Evolutionary conservation across 2,329 filamentous ascomycete species (phyloP), one percentile per base, ranked within the genome.

Genomic region (Botrytis tulipae): DNA sequence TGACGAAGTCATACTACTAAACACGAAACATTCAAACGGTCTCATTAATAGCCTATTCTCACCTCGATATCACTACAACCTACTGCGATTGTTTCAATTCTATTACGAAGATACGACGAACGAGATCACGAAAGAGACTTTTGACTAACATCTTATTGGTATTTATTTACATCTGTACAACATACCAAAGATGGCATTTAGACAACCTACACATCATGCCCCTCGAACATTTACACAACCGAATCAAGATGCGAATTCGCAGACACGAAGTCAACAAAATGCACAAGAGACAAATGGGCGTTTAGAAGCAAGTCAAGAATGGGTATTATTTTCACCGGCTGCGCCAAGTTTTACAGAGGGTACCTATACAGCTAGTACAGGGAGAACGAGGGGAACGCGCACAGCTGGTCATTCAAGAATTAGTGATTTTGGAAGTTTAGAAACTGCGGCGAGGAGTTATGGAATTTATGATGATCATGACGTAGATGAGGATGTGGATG

Each of bases 281-380:
- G 42, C 40, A 37, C 74, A 76, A 66, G 71, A 76, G n/a, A 46
- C 61, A 37, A 35, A 42, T 44, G 29, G 37, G n/a, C 18, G 37
- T 32, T 84, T 90, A 74, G 90, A 93, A 75, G 92, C 95, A 77
- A 92, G 93, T 20, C 92, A 96, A 82, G 95, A 97, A 88, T 99
- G 96, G 96, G 92, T 98, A 72, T 89, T 99, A 76, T 99, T 99
- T 85, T 93, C 94, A 12, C 93, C 93, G 2, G 87, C 87, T 14
- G 90, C 90, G 76, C 87, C 87, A 5, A 91, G 92, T 32, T 87
- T 87, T 18, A 90, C 90, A 8, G 90, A 92, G 75, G 87, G 91
- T 70, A 93, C 91, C 62, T 90, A 88, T 74, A 90, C 93, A 54
- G 89, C 90, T 65, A 89, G 82, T 82, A 93, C 82, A 80, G 88